These are phyloP conservation scores for Saccharomyces hybrid DNA, from an alignment of 1,139 yeast species.

Conservation along the genomic window DNA sequence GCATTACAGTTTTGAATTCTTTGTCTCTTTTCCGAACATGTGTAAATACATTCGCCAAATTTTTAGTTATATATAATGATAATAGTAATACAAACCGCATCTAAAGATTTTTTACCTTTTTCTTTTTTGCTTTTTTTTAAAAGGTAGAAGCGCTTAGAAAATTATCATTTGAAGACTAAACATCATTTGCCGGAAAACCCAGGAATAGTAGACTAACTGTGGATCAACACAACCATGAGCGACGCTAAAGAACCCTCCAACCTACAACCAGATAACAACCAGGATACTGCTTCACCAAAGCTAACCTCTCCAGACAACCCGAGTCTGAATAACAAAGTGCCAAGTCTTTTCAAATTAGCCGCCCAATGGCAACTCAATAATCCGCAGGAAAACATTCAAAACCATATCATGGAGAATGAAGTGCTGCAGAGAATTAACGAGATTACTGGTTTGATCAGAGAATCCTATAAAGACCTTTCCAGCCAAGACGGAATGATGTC, in stretches of 20 bases:
- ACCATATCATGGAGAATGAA: conserved; percentile 14
- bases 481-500: neutral
- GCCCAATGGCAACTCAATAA: conserved; percentile 19
- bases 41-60: neutral
- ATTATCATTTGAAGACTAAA: neutral
- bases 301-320: neutral
- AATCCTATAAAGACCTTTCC: conserved; percentile 2
- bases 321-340: neutral
- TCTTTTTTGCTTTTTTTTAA: neutral
- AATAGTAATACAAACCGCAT: neutral
- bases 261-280: neutral
- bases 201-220: no score
- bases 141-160: neutral
- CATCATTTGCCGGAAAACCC: neutral
- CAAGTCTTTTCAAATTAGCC: conserved; percentile 14
- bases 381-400: conserved; percentile 9
- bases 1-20: conserved; percentile 19
- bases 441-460: conserved; percentile 14
- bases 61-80: neutral
- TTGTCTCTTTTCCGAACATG: no score
- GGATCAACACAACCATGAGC: neutral
- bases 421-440: conserved; percentile 16
- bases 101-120: neutral
- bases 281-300: neutral
- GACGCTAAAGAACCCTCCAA: neutral